Evolutionary conservation across 192 early-diverging fungal species (phyloP).

Genomic region (Dimargaris cristalligena): DNA sequence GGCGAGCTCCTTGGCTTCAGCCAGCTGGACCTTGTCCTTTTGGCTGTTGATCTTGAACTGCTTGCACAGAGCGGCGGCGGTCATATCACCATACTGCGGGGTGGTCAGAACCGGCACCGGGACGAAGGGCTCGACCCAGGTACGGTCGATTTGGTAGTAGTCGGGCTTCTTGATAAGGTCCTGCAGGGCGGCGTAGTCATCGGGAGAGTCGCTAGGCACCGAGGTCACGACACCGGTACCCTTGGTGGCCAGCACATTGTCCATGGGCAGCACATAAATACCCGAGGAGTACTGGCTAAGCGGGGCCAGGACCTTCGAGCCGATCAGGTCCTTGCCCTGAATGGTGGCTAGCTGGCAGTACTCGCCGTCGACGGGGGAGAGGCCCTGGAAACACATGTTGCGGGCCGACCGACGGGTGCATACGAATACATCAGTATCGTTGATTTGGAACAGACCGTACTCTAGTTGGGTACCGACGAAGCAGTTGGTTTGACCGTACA

Average conservation of each 20-base stretch:
- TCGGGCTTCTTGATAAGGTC: conserved; percentile 89
- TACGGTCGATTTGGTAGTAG: conserved; percentile 74
- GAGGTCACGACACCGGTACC: conserved; percentile 98
- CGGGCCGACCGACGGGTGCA: conserved; percentile 83
- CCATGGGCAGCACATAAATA: conserved; percentile 95
- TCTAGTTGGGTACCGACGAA: conserved; percentile 82
- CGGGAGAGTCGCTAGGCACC: conserved; percentile 96
- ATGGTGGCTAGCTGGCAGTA: conserved; percentile 55
- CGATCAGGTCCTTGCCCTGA: conserved; percentile 63
- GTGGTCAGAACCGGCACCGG: conserved; percentile 79
- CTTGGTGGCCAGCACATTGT: conserved; percentile 84
- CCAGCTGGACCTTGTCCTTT: conserved; percentile 86
- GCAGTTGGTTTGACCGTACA: conserved; percentile 99
- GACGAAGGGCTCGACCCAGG: conserved; percentile 75
- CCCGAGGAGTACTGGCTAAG: conserved; percentile 48
- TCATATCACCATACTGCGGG: conserved; percentile 67
- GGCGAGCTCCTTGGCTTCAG: conserved; percentile 79
- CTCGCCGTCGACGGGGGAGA: conserved; percentile 52
- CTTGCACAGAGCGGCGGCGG: conserved; percentile 68
- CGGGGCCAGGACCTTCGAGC: conserved; percentile 80
- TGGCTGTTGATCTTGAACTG: conserved; percentile 91
- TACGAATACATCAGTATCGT: conserved; percentile 68
- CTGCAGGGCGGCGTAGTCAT: conserved; percentile 80
- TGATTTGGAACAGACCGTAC: conserved; percentile 75
- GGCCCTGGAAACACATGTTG: conserved; percentile 93